Conservation (phyloP, 441 rosid species). For the Arabidopsis hybrid region DNA sequence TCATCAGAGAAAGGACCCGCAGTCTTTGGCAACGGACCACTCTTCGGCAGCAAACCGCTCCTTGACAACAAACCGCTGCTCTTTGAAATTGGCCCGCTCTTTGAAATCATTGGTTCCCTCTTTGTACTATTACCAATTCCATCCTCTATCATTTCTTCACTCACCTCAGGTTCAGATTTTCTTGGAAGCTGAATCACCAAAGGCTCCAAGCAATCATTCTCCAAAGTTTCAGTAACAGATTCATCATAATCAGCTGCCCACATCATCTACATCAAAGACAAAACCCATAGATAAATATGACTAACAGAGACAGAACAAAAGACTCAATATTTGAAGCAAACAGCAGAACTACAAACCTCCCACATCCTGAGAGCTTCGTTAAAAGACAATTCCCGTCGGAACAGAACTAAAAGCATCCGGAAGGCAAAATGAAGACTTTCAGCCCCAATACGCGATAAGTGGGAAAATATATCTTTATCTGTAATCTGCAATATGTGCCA, state of each 20-base stretch:
- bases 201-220: conserved; percentile 75
- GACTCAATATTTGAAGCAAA: conserved; percentile 14
- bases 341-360: conserved; percentile 71
- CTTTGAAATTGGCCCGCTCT: conserved; percentile 48
- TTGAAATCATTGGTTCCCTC: conserved; percentile 49
- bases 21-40: conserved; percentile 50
- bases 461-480: conserved; percentile 84
- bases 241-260: conserved; percentile 98
- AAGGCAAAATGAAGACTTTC: conserved; percentile 98
- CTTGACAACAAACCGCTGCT: conserved; percentile 44
- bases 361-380: conserved; percentile 88
- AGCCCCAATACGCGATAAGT: conserved; percentile 84
- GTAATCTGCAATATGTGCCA: conserved; percentile 87
- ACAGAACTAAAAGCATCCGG: conserved; percentile 92
- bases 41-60: conserved; percentile 44
- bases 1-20: conserved; percentile 48
- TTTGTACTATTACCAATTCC: conserved; percentile 51
- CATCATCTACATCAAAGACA: conserved; percentile 77
- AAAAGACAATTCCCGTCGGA: conserved; percentile 88
- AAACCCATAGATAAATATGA: conserved; percentile 1
- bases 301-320: conserved; percentile 18
- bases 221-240: conserved; percentile 60
- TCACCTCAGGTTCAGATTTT: conserved; percentile 54
- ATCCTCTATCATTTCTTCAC: conserved; percentile 54
- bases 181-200: conserved; percentile 66